phyloP scores from a whole-genome alignment of 495 filamentous ascomycete species.

The Clohesyomyces aquaticus region DNA sequence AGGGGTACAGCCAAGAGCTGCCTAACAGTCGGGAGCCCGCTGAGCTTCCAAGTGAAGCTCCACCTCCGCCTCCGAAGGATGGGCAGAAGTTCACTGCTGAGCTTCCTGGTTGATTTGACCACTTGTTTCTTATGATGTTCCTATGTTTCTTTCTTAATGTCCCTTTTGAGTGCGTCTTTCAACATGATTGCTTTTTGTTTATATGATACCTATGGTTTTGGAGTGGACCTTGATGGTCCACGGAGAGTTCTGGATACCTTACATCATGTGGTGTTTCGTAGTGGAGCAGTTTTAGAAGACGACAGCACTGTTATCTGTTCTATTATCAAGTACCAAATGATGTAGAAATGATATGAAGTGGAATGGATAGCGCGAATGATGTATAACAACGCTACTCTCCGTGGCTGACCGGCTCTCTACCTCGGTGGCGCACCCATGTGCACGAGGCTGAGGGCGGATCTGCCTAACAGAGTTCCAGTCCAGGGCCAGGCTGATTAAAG shows the following conservation, averaged over 20 bases:
- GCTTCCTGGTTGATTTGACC: constrained; percentile 14
- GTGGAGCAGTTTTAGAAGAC: neutral
- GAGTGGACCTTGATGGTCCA: too few relatives aligned
- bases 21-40: neutral
- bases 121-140: neutral
- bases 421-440: too few relatives aligned
- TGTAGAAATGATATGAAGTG: too few relatives aligned
- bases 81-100: constrained; percentile 19
- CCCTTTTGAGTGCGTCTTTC: constrained; percentile 1
- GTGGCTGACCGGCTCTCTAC: too few relatives aligned
- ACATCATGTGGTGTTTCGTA: neutral
- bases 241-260: too few relatives aligned
- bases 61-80: constrained; percentile 20
- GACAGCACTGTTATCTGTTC: too few relatives aligned
- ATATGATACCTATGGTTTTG: neutral
- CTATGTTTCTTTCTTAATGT: neutral
- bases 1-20: neutral
- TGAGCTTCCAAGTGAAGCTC: constrained; percentile 20
- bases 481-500: too few relatives aligned
- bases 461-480: too few relatives aligned
- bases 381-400: too few relatives aligned
- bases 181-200: neutral
- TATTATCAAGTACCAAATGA: too few relatives aligned
- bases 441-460: too few relatives aligned
- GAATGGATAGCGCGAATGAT: too few relatives aligned